Conservation (phyloP, 331 rosid species). For the Rosa hybrid region DNA sequence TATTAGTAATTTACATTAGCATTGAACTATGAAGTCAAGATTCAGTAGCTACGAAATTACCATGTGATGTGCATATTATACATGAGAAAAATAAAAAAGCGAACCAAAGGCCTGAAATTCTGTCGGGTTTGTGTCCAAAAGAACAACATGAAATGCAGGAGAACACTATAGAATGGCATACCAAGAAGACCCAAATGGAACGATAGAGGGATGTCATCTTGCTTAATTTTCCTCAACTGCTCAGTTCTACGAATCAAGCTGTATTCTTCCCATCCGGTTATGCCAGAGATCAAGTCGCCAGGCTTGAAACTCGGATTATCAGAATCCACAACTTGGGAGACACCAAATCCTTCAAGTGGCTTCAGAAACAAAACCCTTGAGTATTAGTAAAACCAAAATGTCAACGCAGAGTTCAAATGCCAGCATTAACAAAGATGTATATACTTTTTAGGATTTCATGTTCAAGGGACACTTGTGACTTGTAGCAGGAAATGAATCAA, state of each 20-base stretch:
- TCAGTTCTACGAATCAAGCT: constrained; percentile 33
- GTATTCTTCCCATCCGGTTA: constrained; percentile 58
- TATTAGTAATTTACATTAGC: background rate
- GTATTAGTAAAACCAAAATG: background rate
- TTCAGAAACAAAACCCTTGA: constrained; percentile 29
- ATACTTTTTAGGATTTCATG: background rate
- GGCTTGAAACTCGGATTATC: constrained; percentile 47
- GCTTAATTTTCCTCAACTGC: constrained; percentile 40
- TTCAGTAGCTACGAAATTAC: background rate
- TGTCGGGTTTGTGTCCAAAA: background rate
- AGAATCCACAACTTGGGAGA: constrained; percentile 47
- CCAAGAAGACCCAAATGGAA: constrained; percentile 63
- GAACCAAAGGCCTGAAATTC: background rate
- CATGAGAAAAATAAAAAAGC: background rate
- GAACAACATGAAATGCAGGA: background rate
- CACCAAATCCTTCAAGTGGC: constrained; percentile 64
- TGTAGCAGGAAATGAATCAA: background rate
- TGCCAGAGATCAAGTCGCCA: constrained; percentile 40
- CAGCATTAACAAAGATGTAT: background rate
- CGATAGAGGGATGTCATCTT: constrained; percentile 44
- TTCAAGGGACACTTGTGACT: background rate
- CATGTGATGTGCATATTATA: background rate
- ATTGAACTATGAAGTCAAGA: background rate
- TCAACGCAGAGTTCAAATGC: background rate
- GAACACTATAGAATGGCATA: constrained; percentile 18